Conservation (phyloP, 2,329 filamentous ascomycete genomes). For the Fusarium sulawesiense region DNA sequence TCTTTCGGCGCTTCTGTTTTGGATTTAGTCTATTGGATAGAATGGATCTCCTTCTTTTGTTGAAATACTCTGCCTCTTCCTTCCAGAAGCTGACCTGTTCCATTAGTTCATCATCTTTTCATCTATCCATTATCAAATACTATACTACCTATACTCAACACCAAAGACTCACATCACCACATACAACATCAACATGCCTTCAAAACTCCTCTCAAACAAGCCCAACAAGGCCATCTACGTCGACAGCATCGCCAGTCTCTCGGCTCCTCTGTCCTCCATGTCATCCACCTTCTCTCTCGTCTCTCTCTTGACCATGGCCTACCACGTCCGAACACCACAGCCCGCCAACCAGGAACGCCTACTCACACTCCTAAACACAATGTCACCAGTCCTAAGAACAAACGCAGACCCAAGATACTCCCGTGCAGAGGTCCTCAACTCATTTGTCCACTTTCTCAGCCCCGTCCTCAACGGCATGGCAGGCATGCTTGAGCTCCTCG, state of each 20-base stretch:
- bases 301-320: constrained; percentile 50
- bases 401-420: constrained; percentile 31
- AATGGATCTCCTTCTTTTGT: constrained; percentile 27
- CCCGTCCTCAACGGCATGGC: constrained; percentile 52
- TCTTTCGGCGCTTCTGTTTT: constrained; percentile 28
- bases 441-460: constrained; percentile 48
- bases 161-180: neutral
- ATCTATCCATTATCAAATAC: neutral
- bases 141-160: neutral
- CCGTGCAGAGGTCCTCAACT: constrained; percentile 47
- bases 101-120: constrained; percentile 13
- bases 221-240: constrained; percentile 40
- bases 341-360: constrained; percentile 47
- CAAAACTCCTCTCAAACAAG: constrained; percentile 40
- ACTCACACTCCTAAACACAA: constrained; percentile 50
- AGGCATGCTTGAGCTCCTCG: constrained; percentile 49
- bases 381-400: constrained; percentile 42
- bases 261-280: constrained; percentile 48
- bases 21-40: constrained; percentile 10
- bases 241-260: constrained; percentile 48
- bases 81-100: constrained; percentile 34
- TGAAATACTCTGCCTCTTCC: constrained; percentile 22
- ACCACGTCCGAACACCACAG: constrained; percentile 45
- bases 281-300: constrained; percentile 49
- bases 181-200: constrained; percentile 17